phyloP scores from a whole-genome alignment of 1,284 basidiomycete species.

The Cryptococcus sp. region DNA sequence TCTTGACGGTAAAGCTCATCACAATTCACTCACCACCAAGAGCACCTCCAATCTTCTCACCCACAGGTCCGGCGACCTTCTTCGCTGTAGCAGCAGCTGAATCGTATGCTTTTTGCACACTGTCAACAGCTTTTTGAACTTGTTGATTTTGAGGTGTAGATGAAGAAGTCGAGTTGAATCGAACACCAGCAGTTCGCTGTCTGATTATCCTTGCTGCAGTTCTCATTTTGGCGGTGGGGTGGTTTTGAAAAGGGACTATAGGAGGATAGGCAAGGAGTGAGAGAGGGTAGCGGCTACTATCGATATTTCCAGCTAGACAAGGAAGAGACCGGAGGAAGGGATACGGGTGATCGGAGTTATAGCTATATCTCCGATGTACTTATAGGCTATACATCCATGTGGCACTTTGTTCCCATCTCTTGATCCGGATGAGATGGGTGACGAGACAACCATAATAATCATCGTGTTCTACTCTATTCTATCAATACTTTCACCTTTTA shows the following conservation, averaged over 20 bases:
- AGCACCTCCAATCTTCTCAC: conserved; percentile 38
- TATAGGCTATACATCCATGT: neutral
- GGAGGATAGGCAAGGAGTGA: neutral
- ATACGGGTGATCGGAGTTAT: neutral
- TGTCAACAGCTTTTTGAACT: conserved; percentile 42
- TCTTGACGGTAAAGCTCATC: neutral
- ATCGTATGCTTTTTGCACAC: conserved; percentile 34
- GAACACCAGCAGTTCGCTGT: conserved; percentile 13
- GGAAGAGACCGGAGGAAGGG: too few relatives aligned
- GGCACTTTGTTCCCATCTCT: neutral
- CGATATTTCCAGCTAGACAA: too few relatives aligned
- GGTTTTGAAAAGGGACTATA: neutral
- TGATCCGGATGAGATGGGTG: neutral
- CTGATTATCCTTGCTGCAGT: conserved; percentile 13
- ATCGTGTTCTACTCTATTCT: conserved; percentile 8
- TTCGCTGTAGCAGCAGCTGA: conserved; percentile 34
- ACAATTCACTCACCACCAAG: conserved; percentile 40
- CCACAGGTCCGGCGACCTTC: conserved; percentile 44
- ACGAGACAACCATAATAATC: neutral
- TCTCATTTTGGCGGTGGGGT: neutral
- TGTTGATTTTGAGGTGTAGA: conserved; percentile 32
- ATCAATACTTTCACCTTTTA: conserved; percentile 2
- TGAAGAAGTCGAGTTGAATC: conserved; percentile 24
- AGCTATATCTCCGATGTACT: neutral
- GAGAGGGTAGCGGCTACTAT: too few relatives aligned